Evolutionary conservation across 805 yeast genomes (phyloP).

Genomic region (Kluyveromyces dobzhanskii): DNA sequence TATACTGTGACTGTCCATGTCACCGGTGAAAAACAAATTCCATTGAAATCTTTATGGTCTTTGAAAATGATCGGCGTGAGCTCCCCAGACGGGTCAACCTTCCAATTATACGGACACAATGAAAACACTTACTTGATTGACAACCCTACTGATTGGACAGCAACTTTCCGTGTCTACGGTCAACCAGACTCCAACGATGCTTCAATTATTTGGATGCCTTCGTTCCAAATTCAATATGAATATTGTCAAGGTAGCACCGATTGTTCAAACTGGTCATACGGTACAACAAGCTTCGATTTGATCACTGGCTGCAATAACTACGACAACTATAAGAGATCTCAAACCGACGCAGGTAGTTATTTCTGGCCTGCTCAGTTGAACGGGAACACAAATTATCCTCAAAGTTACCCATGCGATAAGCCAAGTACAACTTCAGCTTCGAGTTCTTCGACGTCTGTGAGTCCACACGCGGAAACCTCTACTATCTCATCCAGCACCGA

Average conservation of each 20-base stretch:
- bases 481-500: too few species aligned
- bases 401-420: neutral
- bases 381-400: neutral
- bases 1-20: conserved; percentile 13
- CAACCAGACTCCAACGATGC: conserved; percentile 6
- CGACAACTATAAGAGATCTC: conserved; percentile 24
- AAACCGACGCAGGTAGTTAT: conserved; percentile 21
- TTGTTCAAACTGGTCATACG: conserved; percentile 1
- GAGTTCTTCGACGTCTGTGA: too few species aligned
- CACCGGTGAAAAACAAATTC: conserved; percentile 11
- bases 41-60: conserved; percentile 9
- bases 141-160: conserved; percentile 23
- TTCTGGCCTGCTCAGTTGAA: conserved; percentile 15
- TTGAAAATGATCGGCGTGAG: conserved; percentile 23
- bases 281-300: conserved; percentile 18
- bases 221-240: conserved; percentile 27
- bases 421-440: neutral
- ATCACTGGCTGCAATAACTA: conserved; percentile 17
- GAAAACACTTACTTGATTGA: conserved; percentile 13
- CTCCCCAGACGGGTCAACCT: conserved; percentile 20
- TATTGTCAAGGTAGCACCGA: conserved; percentile 23
- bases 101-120: conserved; percentile 21
- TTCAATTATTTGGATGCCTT: conserved; percentile 16
- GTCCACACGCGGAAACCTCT: too few species aligned
- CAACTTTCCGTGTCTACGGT: conserved; percentile 21